Conservation (phyloP, 768 basidiomycete genomes). For the Phaffia tasmanica region DNA sequence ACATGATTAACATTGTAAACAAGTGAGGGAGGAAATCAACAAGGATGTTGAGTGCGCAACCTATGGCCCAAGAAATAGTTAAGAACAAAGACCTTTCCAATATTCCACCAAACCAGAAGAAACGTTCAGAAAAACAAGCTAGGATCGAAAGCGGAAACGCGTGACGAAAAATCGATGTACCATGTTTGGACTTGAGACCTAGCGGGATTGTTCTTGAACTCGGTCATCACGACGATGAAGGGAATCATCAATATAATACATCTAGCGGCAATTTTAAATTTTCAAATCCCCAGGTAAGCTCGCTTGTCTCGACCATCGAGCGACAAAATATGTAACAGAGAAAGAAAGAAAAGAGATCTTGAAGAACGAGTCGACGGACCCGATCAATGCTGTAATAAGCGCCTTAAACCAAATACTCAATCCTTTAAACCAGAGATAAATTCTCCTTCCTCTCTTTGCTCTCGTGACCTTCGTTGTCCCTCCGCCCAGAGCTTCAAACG, state of each 20-base stretch:
- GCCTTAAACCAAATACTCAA: conserved; percentile 13
- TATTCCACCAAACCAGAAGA: neutral
- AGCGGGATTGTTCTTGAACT: conserved; percentile 46
- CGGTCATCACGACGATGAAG: conserved; percentile 55
- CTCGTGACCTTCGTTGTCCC: conserved; percentile 37
- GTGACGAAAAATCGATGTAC: conserved; percentile 27
- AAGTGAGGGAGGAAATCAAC: conserved; percentile 31
- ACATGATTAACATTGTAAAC: conserved; percentile 16
- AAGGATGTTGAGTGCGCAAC: conserved; percentile 44
- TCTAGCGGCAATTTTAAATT: conserved; percentile 52
- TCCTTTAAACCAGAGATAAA: conserved; percentile 21
- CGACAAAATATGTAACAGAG: conserved; percentile 13
- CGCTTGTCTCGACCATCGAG: too few relatives aligned
- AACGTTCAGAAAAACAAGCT: neutral
- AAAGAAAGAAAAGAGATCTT: too few relatives aligned
- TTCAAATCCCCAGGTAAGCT: conserved; percentile 33
- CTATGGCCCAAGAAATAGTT: conserved; percentile 50
- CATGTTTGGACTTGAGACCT: conserved; percentile 49
- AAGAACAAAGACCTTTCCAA: conserved; percentile 56
- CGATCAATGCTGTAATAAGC: conserved; percentile 46
- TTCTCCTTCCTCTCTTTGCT: conserved; percentile 19
- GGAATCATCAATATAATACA: conserved; percentile 58
- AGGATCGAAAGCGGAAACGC: neutral
- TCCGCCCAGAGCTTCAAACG: conserved; percentile 40
- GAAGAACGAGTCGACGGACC: conserved; percentile 7